Conservation (phyloP, 163 green algal genomes). For the Trebouxiophyceae sp. region DNA sequence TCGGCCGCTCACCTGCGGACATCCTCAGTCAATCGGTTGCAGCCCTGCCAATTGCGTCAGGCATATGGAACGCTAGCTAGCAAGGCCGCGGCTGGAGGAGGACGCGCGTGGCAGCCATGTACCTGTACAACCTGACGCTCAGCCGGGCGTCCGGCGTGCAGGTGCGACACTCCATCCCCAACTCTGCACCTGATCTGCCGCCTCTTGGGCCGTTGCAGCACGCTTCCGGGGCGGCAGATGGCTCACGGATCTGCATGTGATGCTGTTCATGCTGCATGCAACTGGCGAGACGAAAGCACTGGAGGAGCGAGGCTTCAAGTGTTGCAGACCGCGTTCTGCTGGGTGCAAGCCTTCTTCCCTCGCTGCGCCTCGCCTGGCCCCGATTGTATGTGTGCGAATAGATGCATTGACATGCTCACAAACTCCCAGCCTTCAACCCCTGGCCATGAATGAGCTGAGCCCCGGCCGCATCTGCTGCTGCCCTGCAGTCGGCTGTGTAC, state of each 20-base stretch:
- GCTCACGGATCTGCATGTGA: too few species aligned
- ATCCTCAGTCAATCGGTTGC: too few species aligned
- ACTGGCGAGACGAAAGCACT: not conserved
- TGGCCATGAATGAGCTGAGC: not conserved
- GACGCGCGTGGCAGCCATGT: too few species aligned
- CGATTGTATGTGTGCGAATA: not conserved
- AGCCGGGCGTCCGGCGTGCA: conserved; percentile 74
- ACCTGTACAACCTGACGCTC: conserved; percentile 91
- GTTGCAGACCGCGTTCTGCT: not conserved
- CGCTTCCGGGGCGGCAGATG: too few species aligned
- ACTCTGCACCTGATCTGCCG: too few species aligned
- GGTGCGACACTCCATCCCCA: too few species aligned
- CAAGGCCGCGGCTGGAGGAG: too few species aligned
- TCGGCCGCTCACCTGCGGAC: too few species aligned
- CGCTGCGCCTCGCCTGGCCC: not conserved
- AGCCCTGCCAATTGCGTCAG: too few species aligned
- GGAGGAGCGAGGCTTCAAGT: not conserved
- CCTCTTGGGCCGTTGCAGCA: too few species aligned
- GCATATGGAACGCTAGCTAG: too few species aligned
- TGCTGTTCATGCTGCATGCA: too few species aligned
- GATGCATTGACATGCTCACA: not conserved
- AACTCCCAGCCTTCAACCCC: not conserved
- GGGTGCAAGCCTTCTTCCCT: not conserved
- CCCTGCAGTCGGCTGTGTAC: conserved; percentile 78
- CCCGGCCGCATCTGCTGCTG: not conserved